Evolutionary conservation across 345 rosid genomes (phyloP), one percentile per base, ranked within the genome.

Genomic region (Salix dunnii): DNA sequence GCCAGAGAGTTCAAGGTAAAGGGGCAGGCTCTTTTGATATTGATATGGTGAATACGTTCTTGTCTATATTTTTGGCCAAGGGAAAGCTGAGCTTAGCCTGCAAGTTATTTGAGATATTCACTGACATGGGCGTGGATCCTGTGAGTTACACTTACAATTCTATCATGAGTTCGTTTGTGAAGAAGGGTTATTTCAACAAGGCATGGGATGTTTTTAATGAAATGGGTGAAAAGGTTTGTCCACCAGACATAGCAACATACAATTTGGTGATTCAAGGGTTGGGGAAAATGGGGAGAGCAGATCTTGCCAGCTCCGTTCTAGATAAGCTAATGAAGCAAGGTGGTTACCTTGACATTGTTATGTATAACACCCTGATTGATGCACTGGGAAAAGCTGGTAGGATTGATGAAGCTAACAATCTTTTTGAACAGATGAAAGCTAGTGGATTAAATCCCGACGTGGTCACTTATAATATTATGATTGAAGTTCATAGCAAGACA

Each of bases 351-450:
- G 98, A 93, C 79, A 83, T 93, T 17, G 90, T 92, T 31, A 92
- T 96, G 98, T 96, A 91, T 89, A 96, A 93, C 86, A 91, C 97
- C 53, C 76, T 93, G 87, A 90, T 93, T 73, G 91, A 93, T 55
- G 89, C 89, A 10, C 79, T 96, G 2, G 98, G 99, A 43, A 93
- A 92, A 85, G 97, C 89, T 48, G 94, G 92, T 21, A 85, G 91
- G 42, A 74, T 93, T 18, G 91, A 86, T 2, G 97, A 96, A 86
- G 97, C 92, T 3, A 85, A 80, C 20, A 75, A 71, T 72, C 86
- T 96, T 73, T 93, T 96, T 18, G 84, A 91, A 70, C 98, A 93
- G 70, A 93, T 93, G 98, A 91, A 84, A 84, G 73, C 67, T 28
- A 85, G 80, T 28, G 98, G 97, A 71, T 88, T 93, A 67, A 82